Evolutionary conservation across 192 early-diverging fungal species (phyloP), one percentile per base, ranked within the genome.

Genomic region (Mortierella alpina): DNA sequence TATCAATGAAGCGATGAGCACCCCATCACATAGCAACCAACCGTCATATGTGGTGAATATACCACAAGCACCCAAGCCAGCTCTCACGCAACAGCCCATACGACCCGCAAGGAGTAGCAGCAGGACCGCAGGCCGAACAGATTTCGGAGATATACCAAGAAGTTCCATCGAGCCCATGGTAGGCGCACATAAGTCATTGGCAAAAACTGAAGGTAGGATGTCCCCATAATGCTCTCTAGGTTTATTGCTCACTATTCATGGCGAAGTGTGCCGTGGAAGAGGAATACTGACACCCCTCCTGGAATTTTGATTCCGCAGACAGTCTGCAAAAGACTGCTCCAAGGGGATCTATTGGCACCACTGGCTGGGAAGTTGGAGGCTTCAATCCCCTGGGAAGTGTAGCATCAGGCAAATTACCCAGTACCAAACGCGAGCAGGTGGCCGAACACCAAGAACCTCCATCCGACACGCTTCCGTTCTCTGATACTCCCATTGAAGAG

Each of bases 281-380:
- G 31, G 31, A 31, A 3, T 31, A 3, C 31, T 31, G 31, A 31
- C 31, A 31, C 31, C 31, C 31, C 1, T 31, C 31, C 31, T 31
- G 31, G 31, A 2, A 1, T 31, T 31, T 31, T 31, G 31, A 31
- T 31, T 31, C 31, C 31, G 31, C 31, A 31, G 31, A 31, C 31
- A 31, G 31, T 31, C 31, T 31, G 31, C 31, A 31, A 31, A 31
- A 31, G 31, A 31, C 31, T 31, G 31, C 31, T 31, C 31, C 31
- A 31, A 31, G 3, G 31, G 31, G 31, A 2, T 31, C 31, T 14
- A 59, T 51, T 47, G 68, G 68, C 39, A 69, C 68, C 8, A 69
- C 68, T 2, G 68, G 68, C 2, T 69, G 68, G 68, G 68, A 69
- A n/a, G 15, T 69, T n/a, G 68, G 68, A 10, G 68, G 68, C 14